Conservation (phyloP, 1,139 yeast genomes). For the Pichia terricola region DNA sequence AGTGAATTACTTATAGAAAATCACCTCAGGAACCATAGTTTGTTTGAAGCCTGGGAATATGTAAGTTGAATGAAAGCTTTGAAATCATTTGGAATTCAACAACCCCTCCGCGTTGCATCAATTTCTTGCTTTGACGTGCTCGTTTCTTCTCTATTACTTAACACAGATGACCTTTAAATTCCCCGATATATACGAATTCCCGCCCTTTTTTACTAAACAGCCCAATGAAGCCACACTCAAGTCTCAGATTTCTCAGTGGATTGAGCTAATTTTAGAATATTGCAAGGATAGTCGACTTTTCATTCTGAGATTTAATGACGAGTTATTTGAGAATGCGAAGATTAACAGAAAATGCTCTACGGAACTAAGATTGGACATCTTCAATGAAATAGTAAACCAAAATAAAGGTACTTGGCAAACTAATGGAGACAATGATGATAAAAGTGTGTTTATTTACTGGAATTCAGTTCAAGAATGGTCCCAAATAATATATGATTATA, state of each 20-base stretch:
- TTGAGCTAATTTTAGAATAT: conserved; percentile 42
- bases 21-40: too few species aligned
- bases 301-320: too few species aligned
- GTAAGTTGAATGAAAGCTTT: too few species aligned
- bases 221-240: conserved; percentile 72
- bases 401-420: conserved; percentile 47
- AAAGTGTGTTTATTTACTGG: conserved; percentile 55
- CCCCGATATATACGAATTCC: conserved; percentile 76
- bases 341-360: conserved; percentile 2
- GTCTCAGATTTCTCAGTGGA: conserved; percentile 62
- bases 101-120: too few species aligned
- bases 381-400: conserved; percentile 46
- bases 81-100: too few species aligned
- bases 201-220: conserved; percentile 87
- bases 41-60: too few species aligned
- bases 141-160: too few species aligned
- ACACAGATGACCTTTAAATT: conserved; percentile 24
- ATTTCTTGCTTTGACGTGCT: too few species aligned
- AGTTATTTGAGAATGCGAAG: background rate
- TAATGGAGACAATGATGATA: conserved; percentile 23
- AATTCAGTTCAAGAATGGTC: conserved; percentile 73
- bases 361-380: conserved; percentile 43
- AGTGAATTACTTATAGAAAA: too few species aligned
- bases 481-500: conserved; percentile 45
- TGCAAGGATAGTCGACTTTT: conserved; percentile 33